Base-by-base conservation (phyloP, 1,284 basidiomycete genomes). In the Ganoderma meredithae region DNA sequence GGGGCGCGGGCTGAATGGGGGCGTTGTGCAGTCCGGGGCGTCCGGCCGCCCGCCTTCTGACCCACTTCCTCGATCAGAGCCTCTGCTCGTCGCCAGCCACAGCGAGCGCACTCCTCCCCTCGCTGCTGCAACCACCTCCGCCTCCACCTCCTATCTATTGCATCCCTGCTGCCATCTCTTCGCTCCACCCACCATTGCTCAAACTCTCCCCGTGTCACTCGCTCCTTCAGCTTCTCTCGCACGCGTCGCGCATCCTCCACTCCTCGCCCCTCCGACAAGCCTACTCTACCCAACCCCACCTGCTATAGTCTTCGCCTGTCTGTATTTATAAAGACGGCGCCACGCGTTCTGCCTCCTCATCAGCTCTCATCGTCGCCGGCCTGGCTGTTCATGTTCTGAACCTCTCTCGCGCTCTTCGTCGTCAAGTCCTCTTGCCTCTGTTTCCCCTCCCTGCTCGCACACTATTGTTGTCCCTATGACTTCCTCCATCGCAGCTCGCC, bases 381-480 rank as follows among this genome's bases (percentile, higher is more conserved):
- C 75, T 72, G 78, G 76, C 75, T 79, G 78, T 79, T 78, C 77
- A 78, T 78, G 77, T 76, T 78, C 68, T 79, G 78, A 79, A 76
- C 69, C 70, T 72, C 69, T 75, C 69, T 75, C 75, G 71, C 71
- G 73, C 74, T 68, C 59, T 66, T 68, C 71, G 66, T 68, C 75
- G 73, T 72, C 74, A 55, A 65, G 67, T 66, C 69, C 60, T 70
- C 73, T 64, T 70, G 65, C 67, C 71, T 72, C 68, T 47, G 41
- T 64, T 60, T 39, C 65, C 66, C 64, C 58, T 71, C 65, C 56
- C 55, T 44, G 62, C 71, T 68, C 73, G 72, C 73, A 74, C 71
- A 69, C 71, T 75, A 72, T 66, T 74, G 67, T 72, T 73, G 70
- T 70, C 72, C 70, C 77, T 79, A 89, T 92, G 90, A 90, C 90